These are phyloP conservation scores for Trichoderma sp. DNA, from an alignment of 2,329 filamentous ascomycete species.

Conservation along the genomic window DNA sequence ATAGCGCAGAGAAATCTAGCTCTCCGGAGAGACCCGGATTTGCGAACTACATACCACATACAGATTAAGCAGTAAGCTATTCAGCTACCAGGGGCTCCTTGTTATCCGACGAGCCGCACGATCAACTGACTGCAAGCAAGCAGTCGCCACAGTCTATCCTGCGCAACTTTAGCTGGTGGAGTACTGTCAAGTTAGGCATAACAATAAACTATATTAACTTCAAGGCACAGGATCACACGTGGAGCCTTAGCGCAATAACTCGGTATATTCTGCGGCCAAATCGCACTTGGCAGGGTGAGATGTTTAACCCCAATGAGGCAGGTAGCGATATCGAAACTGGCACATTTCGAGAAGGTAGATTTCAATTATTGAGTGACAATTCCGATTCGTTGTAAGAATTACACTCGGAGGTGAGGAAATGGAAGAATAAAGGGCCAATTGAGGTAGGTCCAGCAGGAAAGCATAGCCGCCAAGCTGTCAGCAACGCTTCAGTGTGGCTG, in stretches of 20 bases:
- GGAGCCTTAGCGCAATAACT: not conserved
- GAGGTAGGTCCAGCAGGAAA: not conserved
- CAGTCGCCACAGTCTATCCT: not conserved
- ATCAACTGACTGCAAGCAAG: not conserved
- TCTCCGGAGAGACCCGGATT: not conserved
- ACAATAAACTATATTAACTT: not conserved
- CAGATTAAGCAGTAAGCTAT: not conserved
- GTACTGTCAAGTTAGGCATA: not conserved
- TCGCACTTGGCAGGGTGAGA: not conserved
- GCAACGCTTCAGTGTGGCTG: not conserved
- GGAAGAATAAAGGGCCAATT: not conserved
- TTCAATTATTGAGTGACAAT: not conserved
- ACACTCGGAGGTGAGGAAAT: not conserved
- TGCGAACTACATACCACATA: not conserved
- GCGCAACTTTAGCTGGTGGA: not conserved
- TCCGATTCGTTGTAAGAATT: not conserved
- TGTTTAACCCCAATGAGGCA: not conserved
- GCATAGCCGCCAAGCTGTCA: not conserved
- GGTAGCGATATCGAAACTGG: not conserved
- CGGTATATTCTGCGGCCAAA: conserved; percentile 5
- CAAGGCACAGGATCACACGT: not conserved
- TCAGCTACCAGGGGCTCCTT: not conserved
- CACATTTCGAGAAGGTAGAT: not conserved
- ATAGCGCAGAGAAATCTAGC: not conserved
- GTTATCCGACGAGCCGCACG: not conserved